Base-by-base conservation (phyloP, 2,329 filamentous ascomycete species). In the Diaporthe velutina region DNA sequence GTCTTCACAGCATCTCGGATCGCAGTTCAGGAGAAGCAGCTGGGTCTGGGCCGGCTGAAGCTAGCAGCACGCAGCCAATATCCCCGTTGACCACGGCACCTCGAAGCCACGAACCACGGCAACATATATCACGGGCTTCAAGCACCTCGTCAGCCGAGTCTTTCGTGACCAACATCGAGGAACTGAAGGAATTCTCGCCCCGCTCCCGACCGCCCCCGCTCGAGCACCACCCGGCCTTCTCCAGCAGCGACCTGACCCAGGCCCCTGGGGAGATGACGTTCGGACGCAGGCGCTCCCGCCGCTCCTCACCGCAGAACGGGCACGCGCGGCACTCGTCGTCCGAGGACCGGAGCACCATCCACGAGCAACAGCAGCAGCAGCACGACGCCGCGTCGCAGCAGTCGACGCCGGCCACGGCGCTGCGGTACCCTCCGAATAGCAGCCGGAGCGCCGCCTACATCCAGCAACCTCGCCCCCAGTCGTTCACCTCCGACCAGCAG, bases 391-490 rank as follows among this genome's bases (percentile, higher is more conserved):
- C 19, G 17, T 40, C 35, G 10, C 38, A 45, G n/a, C 68, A 58
- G 48, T 13, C 42, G 22, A n/a, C 30, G 9, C 45, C 75, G 28
- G 22, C 67, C n/a, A 25, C 57, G 25, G 28, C 68, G 6, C 52
- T 73, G 45, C 67, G 75, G 28, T 75, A 75, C 30, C 71, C 75
- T 25, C 71, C 75, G 12, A 75, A 76, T 42, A 76, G 75, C 68
- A 76, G 75, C 48, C 75, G 75, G 25, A 76, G 75, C 54, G 75
- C 60, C 33, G 64, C 70, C 8, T 70, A 72, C 4, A 66, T 64
- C 4, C 61, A 70, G 17, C 50, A 74, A 15, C 40, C 71, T 7
- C 50, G 57, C 19, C 66, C 45, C 3, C 61, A 71, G 35, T 70
- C 67, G 22, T 15, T 17, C n/a, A 55, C 54, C 13, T 76, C 75